Evolutionary conservation across 352 stramenopile genomes (phyloP).

Genomic region (Globisporangium barbulae): DNA sequence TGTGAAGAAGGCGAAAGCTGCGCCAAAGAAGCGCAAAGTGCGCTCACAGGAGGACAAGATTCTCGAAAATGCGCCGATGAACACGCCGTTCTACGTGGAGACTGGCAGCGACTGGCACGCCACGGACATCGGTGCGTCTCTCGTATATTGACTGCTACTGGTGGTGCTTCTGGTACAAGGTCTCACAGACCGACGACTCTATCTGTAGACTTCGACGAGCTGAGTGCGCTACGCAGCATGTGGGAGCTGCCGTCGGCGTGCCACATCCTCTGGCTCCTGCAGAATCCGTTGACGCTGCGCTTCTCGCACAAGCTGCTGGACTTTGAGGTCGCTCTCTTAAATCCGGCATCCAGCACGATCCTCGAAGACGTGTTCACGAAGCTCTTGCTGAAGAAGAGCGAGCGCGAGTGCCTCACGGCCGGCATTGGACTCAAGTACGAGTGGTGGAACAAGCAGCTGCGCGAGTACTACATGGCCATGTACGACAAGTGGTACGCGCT

Average conservation of each 20-base stretch:
- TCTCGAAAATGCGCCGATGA: constrained; percentile 55
- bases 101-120: constrained; percentile 63
- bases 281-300: constrained; percentile 72
- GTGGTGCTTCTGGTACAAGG: background rate
- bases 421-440: constrained; percentile 84
- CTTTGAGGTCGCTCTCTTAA: constrained; percentile 78
- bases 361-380: constrained; percentile 87
- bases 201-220: constrained; percentile 61
- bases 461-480: constrained; percentile 76
- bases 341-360: constrained; percentile 60
- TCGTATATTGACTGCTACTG: background rate
- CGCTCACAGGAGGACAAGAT: constrained; percentile 54
- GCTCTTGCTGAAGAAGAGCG: constrained; percentile 79
- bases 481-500: constrained; percentile 84
- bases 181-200: background rate
- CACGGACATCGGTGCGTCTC: constrained; percentile 42
- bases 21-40: constrained; percentile 51
- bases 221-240: constrained; percentile 50
- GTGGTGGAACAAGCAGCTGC: constrained; percentile 87
- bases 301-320: constrained; percentile 78
- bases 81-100: constrained; percentile 66
- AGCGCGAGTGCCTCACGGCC: constrained; percentile 66
- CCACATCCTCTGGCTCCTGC: constrained; percentile 83
- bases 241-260: constrained; percentile 78
- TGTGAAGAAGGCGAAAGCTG: constrained; percentile 20